Base-by-base conservation (phyloP, 2,329 filamentous ascomycete species). In the Penicillium griseofulvum region DNA sequence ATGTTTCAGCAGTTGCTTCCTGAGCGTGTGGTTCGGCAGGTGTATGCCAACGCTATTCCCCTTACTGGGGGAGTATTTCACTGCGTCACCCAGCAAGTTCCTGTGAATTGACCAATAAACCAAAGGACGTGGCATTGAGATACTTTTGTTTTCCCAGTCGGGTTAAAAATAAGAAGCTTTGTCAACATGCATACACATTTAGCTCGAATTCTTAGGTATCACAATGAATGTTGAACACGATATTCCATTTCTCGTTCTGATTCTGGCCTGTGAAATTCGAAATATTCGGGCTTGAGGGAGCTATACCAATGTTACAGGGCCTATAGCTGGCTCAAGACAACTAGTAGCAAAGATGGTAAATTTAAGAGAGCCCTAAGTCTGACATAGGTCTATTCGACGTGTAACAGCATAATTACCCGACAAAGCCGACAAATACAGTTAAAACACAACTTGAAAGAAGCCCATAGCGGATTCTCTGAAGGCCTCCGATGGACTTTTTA, bases 51-150 rank as follows among this genome's bases (percentile, higher is more conserved):
- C 48, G 64, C 58, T 17, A 60, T 71, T 31, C 64, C 67, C 11
- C 52, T 68, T 16, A 62, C 57, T 31, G 68, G 68, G 11, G 66
- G 67, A 6, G 68, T 64, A 26, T 56, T 71, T 37, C 68, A 71
- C 55, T 68, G 67, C 56, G 60, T 65, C 11, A 69, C 67, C 2
- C 67, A 71, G 48, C 67, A 67, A 31, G 59, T 67, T 22, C 57
- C 57, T 34, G 47, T 26, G 10, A 52, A 5, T 47, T 19, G 12
- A 11, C 36, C 47, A 42, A 33, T 49, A 14, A 26, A 11, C 24
- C 5, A 3, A 22, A 33, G 17, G 19, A n/a, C 11, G 14, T 17
- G 38, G 29, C 19, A 50, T 26, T 43, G 34, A 17, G 42, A 44
- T 5, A 12, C 12, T 29, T 11, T 29, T 22, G 28, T 1, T 1